These are phyloP conservation scores for Ramaria sp. DNA, from an alignment of 768 basidiomycete species.

Conservation along the genomic window DNA sequence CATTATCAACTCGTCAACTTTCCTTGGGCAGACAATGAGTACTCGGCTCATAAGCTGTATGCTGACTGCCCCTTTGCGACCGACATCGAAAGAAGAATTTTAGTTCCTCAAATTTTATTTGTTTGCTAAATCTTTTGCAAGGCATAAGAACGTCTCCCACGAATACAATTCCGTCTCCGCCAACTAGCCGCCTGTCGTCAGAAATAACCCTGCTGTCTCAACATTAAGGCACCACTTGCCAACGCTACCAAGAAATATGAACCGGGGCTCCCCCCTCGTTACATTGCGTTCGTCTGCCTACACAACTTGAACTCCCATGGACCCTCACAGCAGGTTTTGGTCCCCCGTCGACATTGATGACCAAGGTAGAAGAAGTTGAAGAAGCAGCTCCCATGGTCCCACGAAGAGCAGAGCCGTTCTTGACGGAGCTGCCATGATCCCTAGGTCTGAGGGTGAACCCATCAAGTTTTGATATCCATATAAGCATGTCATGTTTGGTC, in stretches of 20 bases:
- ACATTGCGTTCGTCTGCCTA: constrained; percentile 54
- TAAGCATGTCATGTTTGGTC: too few relatives aligned
- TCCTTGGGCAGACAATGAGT: constrained; percentile 54
- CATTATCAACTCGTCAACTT: constrained; percentile 84
- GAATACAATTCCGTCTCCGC: too few relatives aligned
- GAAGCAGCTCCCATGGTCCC: constrained; percentile 16
- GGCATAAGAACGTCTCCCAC: too few relatives aligned
- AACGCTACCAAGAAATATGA: too few relatives aligned
- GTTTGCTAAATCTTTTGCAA: neutral
- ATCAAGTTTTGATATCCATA: constrained; percentile 22
- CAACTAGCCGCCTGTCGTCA: too few relatives aligned
- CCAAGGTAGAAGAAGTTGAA: constrained; percentile 19
- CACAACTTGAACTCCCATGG: constrained; percentile 75
- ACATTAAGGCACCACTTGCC: too few relatives aligned
- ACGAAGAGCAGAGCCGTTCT: constrained; percentile 13
- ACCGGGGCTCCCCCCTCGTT: constrained; percentile 60
- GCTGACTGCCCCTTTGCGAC: constrained; percentile 80
- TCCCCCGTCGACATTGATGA: constrained; percentile 55
- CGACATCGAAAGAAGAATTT: constrained; percentile 81
- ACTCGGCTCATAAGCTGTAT: constrained; percentile 78
- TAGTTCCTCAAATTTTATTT: constrained; percentile 46
- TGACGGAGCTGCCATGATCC: constrained; percentile 24
- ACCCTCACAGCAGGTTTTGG: constrained; percentile 72
- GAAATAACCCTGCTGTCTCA: too few relatives aligned
- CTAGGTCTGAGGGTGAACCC: constrained; percentile 32